phyloP scores from a whole-genome alignment of 2,329 filamentous ascomycete genomes.

The Fonsecaea nubica region DNA sequence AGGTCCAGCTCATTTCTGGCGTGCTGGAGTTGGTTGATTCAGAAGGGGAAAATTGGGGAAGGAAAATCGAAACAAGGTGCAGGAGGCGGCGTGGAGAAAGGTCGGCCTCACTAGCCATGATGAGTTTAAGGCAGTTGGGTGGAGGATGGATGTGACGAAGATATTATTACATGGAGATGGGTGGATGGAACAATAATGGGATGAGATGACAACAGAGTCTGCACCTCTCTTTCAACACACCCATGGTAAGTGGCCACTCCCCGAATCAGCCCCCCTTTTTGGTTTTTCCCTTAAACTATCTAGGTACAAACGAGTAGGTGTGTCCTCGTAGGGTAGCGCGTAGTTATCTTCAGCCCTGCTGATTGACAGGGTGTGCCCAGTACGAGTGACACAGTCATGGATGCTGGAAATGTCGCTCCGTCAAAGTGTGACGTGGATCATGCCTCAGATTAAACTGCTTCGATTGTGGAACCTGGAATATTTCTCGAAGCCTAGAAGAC shows the following conservation, averaged over 20 bases:
- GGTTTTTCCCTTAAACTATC: background rate
- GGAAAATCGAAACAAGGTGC: constrained; percentile 4
- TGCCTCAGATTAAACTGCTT: constrained; percentile 29
- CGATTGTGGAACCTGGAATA: constrained; percentile 30
- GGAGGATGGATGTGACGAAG: background rate
- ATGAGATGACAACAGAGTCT: background rate
- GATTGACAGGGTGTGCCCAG: background rate
- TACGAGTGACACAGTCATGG: background rate
- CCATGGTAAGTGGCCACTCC: background rate
- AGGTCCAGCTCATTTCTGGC: constrained; percentile 5
- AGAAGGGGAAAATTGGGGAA: constrained; percentile 5
- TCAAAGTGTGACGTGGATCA: constrained; percentile 12
- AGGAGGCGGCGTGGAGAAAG: constrained; percentile 5
- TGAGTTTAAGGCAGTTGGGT: background rate
- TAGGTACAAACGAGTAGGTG: no score
- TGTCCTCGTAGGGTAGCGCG: background rate
- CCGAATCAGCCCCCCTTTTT: constrained; percentile 1
- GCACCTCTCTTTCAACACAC: background rate
- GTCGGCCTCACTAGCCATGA: constrained; percentile 8
- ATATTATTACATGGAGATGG: background rate
- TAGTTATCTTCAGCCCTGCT: constrained; percentile 14
- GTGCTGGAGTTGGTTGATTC: background rate
- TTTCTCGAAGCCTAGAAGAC: constrained; percentile 27
- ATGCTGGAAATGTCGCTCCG: constrained; percentile 1
- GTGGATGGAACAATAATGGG: background rate